A percentile compares a stretch with the other conserved stretches of the same genome.
Conservation (phyloP, 768 basidiomycete genomes). For the Filobasidium wieringae region DNA sequence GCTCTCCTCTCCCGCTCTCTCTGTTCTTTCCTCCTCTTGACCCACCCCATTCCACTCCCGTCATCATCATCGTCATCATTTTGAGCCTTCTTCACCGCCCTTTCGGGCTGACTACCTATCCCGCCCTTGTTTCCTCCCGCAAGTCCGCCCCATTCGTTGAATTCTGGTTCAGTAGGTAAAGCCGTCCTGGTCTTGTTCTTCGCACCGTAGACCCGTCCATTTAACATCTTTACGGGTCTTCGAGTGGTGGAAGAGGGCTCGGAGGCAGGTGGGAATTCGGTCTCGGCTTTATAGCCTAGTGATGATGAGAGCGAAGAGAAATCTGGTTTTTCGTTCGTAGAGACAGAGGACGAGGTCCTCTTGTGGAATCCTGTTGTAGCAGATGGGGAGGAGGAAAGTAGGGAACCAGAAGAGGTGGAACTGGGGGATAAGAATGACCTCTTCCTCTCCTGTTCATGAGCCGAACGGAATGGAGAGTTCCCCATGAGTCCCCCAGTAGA, state of each 20-base stretch:
- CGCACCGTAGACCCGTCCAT: slow-evolving; percentile 69
- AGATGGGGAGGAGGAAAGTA: slow-evolving; percentile 3
- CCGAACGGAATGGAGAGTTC: slow-evolving; percentile 33
- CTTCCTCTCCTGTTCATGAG: slow-evolving; percentile 24
- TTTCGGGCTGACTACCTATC: slow-evolving; percentile 46
- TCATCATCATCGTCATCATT: slow-evolving; percentile 54
- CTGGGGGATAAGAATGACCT: slow-evolving; percentile 21
- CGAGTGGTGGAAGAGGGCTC: slow-evolving; percentile 4
- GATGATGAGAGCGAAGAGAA: slow-evolving; percentile 20
- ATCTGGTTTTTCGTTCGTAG: slow-evolving; percentile 29
- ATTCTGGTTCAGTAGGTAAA: slow-evolving; percentile 53
- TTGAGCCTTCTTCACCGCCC: neutral
- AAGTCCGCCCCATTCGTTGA: slow-evolving; percentile 69
- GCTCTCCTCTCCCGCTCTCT: slow-evolving; percentile 43
- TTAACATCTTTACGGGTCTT: slow-evolving; percentile 50
- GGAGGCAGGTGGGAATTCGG: neutral
- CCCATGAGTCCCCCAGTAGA: slow-evolving; percentile 37
- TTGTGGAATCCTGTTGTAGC: slow-evolving; percentile 6
- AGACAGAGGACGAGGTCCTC: slow-evolving; percentile 17
- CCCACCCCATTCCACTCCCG: slow-evolving; percentile 78
- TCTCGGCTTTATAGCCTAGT: slow-evolving; percentile 42
- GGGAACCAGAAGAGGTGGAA: neutral
- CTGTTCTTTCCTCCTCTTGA: slow-evolving; percentile 52
- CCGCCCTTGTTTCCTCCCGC: slow-evolving; percentile 44
- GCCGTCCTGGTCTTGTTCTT: slow-evolving; percentile 22